phyloP scores from a whole-genome alignment of 2,329 filamentous ascomycete species.

The Phaeosphaeriaceae sp. region DNA sequence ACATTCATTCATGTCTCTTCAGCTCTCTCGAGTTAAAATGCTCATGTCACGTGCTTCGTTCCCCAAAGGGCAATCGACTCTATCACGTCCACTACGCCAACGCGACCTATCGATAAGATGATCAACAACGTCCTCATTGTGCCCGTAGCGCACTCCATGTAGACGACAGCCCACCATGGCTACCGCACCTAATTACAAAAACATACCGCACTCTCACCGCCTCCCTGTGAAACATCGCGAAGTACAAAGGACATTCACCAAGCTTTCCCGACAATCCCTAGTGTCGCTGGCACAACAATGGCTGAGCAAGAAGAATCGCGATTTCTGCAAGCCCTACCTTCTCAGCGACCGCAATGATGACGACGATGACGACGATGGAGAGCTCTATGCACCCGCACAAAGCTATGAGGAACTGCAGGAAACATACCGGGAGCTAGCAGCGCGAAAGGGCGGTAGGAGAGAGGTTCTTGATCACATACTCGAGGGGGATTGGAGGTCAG shows the following conservation, averaged over 20 bases:
- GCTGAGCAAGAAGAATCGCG: constrained; percentile 71
- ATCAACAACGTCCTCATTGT: constrained; percentile 28
- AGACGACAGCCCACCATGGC: constrained; percentile 49
- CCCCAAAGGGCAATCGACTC: constrained; percentile 3
- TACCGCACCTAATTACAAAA: constrained; percentile 73
- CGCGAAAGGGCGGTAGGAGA: constrained; percentile 58
- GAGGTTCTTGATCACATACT: constrained; percentile 63
- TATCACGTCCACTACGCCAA: constrained; percentile 13
- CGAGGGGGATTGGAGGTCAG: constrained; percentile 63
- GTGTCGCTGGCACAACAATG: constrained; percentile 76
- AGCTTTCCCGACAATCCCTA: constrained; percentile 74
- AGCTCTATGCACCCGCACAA: constrained; percentile 71
- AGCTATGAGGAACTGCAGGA: constrained; percentile 71
- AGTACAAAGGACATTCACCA: constrained; percentile 70
- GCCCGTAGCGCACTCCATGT: constrained; percentile 29
- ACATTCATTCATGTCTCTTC: too few species aligned
- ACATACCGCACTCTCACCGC: constrained; percentile 73
- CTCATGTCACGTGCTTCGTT: constrained; percentile 18
- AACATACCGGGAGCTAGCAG: constrained; percentile 46
- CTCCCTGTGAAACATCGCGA: constrained; percentile 69
- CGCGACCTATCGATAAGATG: constrained; percentile 30
- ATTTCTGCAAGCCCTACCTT: constrained; percentile 66
- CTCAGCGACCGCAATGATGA: constrained; percentile 49
- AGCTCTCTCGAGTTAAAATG: too few species aligned
- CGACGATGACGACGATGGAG: constrained; percentile 58